A percentile compares a stretch with the other conserved stretches of the same genome.
These are phyloP conservation scores for Tulasnella calospora DNA, from an alignment of 768 basidiomycete species.

Conservation along the genomic window DNA sequence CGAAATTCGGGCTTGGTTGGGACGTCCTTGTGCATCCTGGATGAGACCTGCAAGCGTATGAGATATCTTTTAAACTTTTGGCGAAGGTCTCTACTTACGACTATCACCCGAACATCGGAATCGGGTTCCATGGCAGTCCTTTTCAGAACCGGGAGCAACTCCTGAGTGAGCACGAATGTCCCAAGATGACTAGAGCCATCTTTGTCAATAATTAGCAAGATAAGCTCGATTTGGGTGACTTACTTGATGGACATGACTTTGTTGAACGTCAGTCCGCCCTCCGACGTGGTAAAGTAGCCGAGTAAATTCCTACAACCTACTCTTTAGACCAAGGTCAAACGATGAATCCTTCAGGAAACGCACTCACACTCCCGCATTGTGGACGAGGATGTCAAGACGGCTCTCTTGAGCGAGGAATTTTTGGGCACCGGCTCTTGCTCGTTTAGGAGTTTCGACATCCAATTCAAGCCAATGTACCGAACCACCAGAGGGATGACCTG, in stretches of 20 bases:
- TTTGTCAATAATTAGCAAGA: background rate
- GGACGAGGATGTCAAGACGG: constrained; percentile 57
- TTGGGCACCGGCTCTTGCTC: constrained; percentile 47
- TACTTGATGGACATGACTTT: constrained; percentile 26
- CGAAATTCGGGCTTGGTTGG: background rate
- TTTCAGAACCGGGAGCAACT: constrained; percentile 50
- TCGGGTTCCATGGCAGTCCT: constrained; percentile 46
- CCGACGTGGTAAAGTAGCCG: background rate
- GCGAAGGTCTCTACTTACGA: constrained; percentile 39
- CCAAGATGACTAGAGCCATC: constrained; percentile 42
- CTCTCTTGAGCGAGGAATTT: constrained; percentile 48
- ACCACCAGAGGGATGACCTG: constrained; percentile 45
- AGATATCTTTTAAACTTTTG: background rate
- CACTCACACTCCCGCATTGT: constrained; percentile 52
- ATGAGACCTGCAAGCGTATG: background rate
- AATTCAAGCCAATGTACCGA: constrained; percentile 49
- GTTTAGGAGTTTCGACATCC: constrained; percentile 48
- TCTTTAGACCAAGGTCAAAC: background rate
- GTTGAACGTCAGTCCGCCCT: constrained; percentile 6
- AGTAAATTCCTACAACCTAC: background rate
- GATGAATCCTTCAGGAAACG: background rate
- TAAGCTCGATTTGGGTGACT: background rate
- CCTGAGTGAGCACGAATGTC: constrained; percentile 52
- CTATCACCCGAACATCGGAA: constrained; percentile 58
- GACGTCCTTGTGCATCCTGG: background rate